phyloP scores from a whole-genome alignment of 345 rosid species.

The Psidium guajava region DNA sequence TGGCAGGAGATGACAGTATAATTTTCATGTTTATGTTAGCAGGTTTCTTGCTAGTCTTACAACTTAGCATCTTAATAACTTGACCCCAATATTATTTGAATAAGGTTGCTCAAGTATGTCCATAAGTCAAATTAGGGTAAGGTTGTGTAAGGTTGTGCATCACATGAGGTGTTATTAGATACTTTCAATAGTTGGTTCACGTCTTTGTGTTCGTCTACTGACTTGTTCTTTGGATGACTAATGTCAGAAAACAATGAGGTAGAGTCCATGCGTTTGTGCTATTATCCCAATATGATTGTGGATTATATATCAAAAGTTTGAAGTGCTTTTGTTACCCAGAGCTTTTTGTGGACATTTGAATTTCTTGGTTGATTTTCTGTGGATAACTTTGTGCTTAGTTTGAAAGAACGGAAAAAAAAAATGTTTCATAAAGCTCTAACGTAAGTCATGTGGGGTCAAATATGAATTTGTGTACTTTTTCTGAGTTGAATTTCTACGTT shows the following conservation, averaged over 20 bases:
- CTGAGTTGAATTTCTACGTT: background rate
- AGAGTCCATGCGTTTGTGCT: background rate
- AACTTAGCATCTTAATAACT: background rate
- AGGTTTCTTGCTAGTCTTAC: background rate
- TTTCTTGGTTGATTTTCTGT: background rate
- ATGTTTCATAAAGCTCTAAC: background rate
- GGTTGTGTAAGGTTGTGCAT: background rate
- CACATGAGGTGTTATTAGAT: background rate
- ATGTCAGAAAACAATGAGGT: background rate
- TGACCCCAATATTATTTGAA: background rate
- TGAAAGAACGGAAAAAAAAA: background rate
- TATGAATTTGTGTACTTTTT: background rate
- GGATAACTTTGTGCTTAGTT: background rate
- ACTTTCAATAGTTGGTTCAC: background rate
- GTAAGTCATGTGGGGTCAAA: background rate
- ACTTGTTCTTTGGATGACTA: background rate
- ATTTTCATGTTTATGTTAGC: background rate
- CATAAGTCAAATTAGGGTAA: background rate
- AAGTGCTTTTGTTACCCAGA: background rate
- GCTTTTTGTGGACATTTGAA: background rate
- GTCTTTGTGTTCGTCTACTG: background rate
- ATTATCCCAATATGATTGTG: background rate
- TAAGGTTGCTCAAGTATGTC: background rate
- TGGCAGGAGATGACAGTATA: background rate
- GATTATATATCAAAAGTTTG: background rate